Percentiles rank a stretch among this genome's conserved stretches.
Conservation (phyloP, 495 filamentous ascomycete genomes). For the Hypoxylon fuscum region DNA sequence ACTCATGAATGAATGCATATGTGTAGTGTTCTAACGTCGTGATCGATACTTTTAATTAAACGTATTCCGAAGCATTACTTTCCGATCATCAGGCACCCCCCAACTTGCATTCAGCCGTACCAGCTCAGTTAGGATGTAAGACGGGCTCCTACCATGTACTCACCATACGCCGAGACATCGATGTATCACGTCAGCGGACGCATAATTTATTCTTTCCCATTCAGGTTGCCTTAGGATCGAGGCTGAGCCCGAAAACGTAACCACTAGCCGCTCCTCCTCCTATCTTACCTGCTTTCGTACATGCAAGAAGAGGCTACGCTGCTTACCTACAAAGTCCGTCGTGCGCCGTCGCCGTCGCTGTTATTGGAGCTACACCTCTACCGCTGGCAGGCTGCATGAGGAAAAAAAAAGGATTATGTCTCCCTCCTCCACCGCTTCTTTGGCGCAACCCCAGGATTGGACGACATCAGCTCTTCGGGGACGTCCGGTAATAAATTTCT, state of each 20-base stretch:
- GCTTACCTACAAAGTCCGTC: slow-evolving; percentile 15
- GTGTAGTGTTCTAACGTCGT: slow-evolving; percentile 23
- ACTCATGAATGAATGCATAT: not conserved
- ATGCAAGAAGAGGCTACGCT: slow-evolving; percentile 23
- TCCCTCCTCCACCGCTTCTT: slow-evolving; percentile 36
- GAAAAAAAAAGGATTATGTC: slow-evolving; percentile 26
- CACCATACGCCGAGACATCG: slow-evolving; percentile 10
- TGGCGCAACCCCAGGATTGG: slow-evolving; percentile 38
- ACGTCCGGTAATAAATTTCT: slow-evolving; percentile 36
- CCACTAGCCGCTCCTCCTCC: not conserved
- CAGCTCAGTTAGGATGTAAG: slow-evolving; percentile 26
- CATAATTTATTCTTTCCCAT: slow-evolving; percentile 2
- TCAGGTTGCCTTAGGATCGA: slow-evolving; percentile 37
- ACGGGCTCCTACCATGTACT: slow-evolving; percentile 16
- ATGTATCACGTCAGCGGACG: slow-evolving; percentile 39
- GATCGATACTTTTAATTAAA: slow-evolving; percentile 1
- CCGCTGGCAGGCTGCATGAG: slow-evolving; percentile 38
- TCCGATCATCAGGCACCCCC: slow-evolving; percentile 29
- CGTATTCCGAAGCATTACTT: slow-evolving; percentile 15
- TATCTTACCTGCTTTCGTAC: not conserved
- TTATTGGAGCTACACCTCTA: slow-evolving; percentile 36
- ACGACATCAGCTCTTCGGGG: slow-evolving; percentile 31
- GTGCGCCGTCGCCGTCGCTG: not conserved
- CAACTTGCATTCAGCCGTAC: slow-evolving; percentile 38
- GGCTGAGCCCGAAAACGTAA: slow-evolving; percentile 31